Conservation (phyloP, 1,284 basidiomycete genomes). For the Puccinia novopanici region DNA sequence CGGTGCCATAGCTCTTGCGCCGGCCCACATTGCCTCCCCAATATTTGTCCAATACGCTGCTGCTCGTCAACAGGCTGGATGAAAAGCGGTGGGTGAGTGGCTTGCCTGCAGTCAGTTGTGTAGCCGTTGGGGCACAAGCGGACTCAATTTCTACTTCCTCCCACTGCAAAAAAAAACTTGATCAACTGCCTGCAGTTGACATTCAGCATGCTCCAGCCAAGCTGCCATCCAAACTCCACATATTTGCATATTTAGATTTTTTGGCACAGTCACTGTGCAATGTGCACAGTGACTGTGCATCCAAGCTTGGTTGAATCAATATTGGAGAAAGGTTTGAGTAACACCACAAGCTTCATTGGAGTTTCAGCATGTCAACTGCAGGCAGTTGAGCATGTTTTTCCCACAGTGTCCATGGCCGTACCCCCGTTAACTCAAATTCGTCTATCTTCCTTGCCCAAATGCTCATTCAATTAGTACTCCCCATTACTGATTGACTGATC, state of each 20-base stretch:
- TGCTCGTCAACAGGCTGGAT: not conserved
- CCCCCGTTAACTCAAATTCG: not conserved
- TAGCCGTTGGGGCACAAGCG: not conserved
- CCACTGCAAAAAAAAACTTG: too few relatives aligned
- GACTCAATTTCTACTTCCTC: not conserved
- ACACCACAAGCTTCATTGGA: too few relatives aligned
- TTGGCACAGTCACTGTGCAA: too few relatives aligned
- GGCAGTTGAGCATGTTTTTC: too few relatives aligned
- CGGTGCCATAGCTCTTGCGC: not conserved
- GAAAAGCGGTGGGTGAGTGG: not conserved
- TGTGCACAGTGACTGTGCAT: too few relatives aligned
- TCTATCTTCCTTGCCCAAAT: not conserved
- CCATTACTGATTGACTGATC: not conserved
- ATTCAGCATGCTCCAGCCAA: too few relatives aligned
- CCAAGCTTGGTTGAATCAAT: too few relatives aligned
- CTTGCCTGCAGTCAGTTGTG: not conserved
- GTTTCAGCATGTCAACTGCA: too few relatives aligned
- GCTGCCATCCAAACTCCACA: too few relatives aligned
- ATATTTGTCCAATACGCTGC: not conserved
- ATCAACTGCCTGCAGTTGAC: too few relatives aligned
- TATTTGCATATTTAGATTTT: too few relatives aligned
- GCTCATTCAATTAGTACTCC: not conserved
- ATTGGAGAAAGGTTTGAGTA: too few relatives aligned
- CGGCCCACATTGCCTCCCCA: not conserved
- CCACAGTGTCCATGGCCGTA: not conserved